phyloP scores from a whole-genome alignment of 257 asterid genomes.

The Petrea volubilis region DNA sequence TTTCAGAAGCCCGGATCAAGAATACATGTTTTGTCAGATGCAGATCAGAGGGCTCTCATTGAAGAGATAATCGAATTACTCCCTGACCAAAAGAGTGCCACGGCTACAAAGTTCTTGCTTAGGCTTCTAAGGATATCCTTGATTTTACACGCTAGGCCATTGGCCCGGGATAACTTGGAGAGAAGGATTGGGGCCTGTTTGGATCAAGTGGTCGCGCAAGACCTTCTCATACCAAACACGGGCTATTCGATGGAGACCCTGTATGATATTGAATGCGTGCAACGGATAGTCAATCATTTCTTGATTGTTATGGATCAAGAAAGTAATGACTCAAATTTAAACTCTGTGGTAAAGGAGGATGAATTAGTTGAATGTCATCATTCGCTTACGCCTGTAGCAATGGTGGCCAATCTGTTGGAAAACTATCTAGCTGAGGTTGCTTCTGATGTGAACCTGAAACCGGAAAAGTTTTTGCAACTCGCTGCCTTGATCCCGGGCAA shows the following conservation, averaged over 20 bases:
- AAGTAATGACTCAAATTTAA: constrained; percentile 9
- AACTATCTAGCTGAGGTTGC: constrained; percentile 60
- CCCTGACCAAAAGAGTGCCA: constrained; percentile 46
- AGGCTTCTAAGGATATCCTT: constrained; percentile 37
- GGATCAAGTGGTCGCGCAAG: constrained; percentile 43
- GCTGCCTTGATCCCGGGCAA: constrained; percentile 50
- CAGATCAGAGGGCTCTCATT: constrained; percentile 44
- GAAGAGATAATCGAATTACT: constrained; percentile 51
- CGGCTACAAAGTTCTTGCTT: constrained; percentile 41
- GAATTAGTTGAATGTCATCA: constrained; percentile 27
- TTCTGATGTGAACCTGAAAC: constrained; percentile 45
- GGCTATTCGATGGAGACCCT: constrained; percentile 43
- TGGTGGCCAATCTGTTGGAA: constrained; percentile 52
- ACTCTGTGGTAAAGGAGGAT: constrained; percentile 26
- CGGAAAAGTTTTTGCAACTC: constrained; percentile 39
- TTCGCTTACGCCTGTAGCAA: constrained; percentile 22
- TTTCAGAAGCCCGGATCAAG: constrained; percentile 18
- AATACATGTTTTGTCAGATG: constrained; percentile 26
- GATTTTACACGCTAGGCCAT: constrained; percentile 34
- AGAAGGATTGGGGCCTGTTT: constrained; percentile 44
- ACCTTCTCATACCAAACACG: constrained; percentile 49
- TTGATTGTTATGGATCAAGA: constrained; percentile 35
- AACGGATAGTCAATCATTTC: constrained; percentile 51
- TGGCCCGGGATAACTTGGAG: constrained; percentile 45
- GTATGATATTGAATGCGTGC: constrained; percentile 54